Evolutionary conservation across 768 basidiomycete genomes (phyloP), one percentile per base, ranked within the genome.

Genomic region (Amanita fuliginea): DNA sequence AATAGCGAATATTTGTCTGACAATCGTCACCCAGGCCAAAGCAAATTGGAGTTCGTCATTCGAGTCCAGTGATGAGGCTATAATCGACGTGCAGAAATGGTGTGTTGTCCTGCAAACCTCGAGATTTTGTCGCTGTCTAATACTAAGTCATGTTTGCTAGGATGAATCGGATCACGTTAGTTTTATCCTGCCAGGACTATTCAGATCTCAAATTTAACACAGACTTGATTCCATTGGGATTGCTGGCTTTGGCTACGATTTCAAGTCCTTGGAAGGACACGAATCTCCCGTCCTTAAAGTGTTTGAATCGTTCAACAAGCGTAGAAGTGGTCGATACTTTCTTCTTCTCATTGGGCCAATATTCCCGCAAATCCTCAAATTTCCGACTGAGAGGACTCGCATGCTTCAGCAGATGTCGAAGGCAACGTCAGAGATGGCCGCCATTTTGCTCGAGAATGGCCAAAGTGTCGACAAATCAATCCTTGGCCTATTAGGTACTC

Each of bases 11-110:
- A 21, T 19, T 4, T 11, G 9, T 24, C 22, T 24, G 22, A 24
- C 22, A n/a, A n/a, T n/a, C n/a, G n/a, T n/a, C n/a, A n/a, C n/a
- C n/a, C n/a, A 72, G 70, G 57, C 68, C 50, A 72, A 68, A 63
- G 47, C 47, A 6, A 37, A 46, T 19, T 66, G 65, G 63, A 58
- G 63, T 28, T 14, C 51, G 16, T 53, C 51, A 24, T 59, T 68
- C 36, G 70, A 65, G 16, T 45, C 54, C 0, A n/a, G 42, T 2
- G 52, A 56, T 1, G 59, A 64, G 21, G 58, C 63, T 0, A 32
- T 69, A 3, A 70, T 77, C 24, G 73, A 78, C 35, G 73, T 77
- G 8, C 72, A 77, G 51, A 61, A 55, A 42, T 77, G 76, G 73
- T 71, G 37, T 5, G 62, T 59, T 34, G 18, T 35, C 22, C 3